phyloP scores from a whole-genome alignment of 208 protist species.

The Leptomonas seymouri region DNA sequence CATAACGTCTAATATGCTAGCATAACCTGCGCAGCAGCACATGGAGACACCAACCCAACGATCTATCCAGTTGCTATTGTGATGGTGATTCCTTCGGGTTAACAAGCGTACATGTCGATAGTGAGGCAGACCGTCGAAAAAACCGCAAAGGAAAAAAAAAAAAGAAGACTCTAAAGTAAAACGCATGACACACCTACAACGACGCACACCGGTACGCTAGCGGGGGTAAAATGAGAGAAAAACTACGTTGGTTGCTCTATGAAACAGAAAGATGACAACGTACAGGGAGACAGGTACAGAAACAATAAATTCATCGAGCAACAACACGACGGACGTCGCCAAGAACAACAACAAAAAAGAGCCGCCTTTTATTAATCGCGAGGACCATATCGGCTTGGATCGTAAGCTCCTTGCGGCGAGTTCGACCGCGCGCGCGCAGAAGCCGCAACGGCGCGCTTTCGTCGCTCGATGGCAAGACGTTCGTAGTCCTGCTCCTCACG shows the following conservation, averaged over 20 bases:
- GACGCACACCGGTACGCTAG: not conserved
- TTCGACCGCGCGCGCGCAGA: constrained; percentile 21
- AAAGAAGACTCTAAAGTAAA: too few species aligned
- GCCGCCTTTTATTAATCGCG: constrained; percentile 15
- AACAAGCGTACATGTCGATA: too few species aligned
- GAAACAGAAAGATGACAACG: not conserved
- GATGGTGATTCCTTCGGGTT: too few species aligned
- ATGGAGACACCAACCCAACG: too few species aligned
- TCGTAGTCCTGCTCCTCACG: constrained; percentile 80
- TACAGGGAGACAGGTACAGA: not conserved
- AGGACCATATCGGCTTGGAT: constrained; percentile 30
- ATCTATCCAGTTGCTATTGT: too few species aligned
- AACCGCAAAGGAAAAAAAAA: too few species aligned
- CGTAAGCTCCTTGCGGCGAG: constrained; percentile 26
- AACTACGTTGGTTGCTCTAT: not conserved
- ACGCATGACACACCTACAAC: too few species aligned
- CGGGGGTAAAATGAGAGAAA: constrained; percentile 5
- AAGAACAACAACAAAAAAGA: not conserved
- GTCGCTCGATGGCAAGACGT: constrained; percentile 63
- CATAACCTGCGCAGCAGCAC: too few species aligned
- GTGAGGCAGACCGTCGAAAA: too few species aligned
- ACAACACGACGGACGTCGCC: not conserved
- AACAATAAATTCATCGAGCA: not conserved
- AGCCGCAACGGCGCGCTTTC: constrained; percentile 27
- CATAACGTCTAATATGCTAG: too few species aligned